Percentiles rank a stretch among this genome's conserved stretches.
Conservation (phyloP, 257 asterid genomes). For the Nicotiana tomentosiformis region DNA sequence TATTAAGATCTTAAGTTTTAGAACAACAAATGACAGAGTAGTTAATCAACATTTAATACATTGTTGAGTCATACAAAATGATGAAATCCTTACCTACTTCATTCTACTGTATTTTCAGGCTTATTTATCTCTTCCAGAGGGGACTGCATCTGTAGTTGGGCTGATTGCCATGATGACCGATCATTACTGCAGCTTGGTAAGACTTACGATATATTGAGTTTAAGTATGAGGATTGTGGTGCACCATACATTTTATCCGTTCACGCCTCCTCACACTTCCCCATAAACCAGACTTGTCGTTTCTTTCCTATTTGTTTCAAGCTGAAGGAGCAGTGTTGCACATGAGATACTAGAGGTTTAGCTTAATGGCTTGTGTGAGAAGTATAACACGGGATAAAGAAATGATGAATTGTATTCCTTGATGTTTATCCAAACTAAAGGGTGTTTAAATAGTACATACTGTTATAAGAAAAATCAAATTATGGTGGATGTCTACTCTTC, state of each 20-base stretch:
- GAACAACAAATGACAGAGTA: not conserved
- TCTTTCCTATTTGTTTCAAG: not conserved
- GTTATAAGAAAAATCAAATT: too few relatives aligned
- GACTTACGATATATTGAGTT: conserved; percentile 17
- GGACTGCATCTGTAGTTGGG: conserved; percentile 80
- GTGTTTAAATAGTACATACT: too few relatives aligned
- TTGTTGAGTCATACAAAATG: not conserved
- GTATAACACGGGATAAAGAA: too few relatives aligned
- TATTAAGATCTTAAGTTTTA: not conserved
- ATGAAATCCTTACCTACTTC: not conserved
- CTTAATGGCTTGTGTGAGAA: not conserved
- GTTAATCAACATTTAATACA: not conserved
- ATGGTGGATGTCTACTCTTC: too few relatives aligned
- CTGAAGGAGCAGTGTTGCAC: not conserved
- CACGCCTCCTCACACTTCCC: not conserved
- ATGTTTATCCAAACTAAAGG: too few relatives aligned
- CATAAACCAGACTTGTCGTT: not conserved
- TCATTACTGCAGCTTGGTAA: conserved; percentile 80
- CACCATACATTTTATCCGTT: not conserved
- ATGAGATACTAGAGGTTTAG: not conserved
- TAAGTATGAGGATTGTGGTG: too few relatives aligned
- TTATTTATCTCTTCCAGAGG: conserved; percentile 88
- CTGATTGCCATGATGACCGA: conserved; percentile 90
- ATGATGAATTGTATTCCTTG: too few relatives aligned
- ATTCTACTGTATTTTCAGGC: conserved; percentile 49